phyloP scores from a whole-genome alignment of 495 filamentous ascomycete species.

The Glarea lozoyensis region DNA sequence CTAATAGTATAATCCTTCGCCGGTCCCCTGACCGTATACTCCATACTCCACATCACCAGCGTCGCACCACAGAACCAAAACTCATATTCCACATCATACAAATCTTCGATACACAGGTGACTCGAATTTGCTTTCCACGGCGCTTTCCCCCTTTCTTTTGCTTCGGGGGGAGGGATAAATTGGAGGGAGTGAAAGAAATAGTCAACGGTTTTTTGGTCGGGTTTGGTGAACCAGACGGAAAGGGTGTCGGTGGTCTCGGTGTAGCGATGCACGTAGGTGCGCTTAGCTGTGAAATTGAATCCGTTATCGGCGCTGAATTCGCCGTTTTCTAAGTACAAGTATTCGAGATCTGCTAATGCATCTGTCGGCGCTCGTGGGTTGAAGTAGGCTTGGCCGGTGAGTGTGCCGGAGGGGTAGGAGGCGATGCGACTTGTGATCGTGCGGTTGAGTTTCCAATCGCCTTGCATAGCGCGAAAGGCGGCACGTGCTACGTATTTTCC shows the following conservation, averaged over 20 bases:
- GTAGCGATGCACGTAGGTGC: slow-evolving; percentile 51
- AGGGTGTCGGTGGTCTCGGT: slow-evolving; percentile 41
- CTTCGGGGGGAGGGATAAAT: slow-evolving; percentile 3
- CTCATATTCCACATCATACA: slow-evolving; percentile 52
- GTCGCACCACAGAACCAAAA: slow-evolving; percentile 49
- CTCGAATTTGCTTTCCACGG: slow-evolving; percentile 48
- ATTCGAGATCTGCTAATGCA: slow-evolving; percentile 38
- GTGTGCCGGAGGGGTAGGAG: slow-evolving; percentile 48
- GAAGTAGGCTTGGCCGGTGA: slow-evolving; percentile 54
- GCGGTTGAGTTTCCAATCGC: slow-evolving; percentile 55
- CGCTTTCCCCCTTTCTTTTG: background rate
- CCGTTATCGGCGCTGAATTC: slow-evolving; percentile 41
- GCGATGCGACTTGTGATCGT: slow-evolving; percentile 34
- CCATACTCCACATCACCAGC: slow-evolving; percentile 43
- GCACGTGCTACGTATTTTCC: slow-evolving; percentile 46
- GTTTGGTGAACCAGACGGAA: slow-evolving; percentile 60
- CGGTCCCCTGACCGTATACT: slow-evolving; percentile 55
- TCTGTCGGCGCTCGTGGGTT: slow-evolving; percentile 44
- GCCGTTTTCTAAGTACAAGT: slow-evolving; percentile 58
- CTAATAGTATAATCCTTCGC: slow-evolving; percentile 58
- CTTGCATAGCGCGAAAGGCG: slow-evolving; percentile 66
- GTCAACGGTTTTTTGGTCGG: slow-evolving; percentile 46
- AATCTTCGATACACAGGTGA: slow-evolving; percentile 57
- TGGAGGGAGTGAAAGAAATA: slow-evolving; percentile 57
- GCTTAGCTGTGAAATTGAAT: slow-evolving; percentile 37